A percentile compares a stretch with the other conserved stretches of the same genome.
Evolutionary conservation across 2,329 filamentous ascomycete genomes (phyloP).

Genomic region (Herpomyces periplanetae): DNA sequence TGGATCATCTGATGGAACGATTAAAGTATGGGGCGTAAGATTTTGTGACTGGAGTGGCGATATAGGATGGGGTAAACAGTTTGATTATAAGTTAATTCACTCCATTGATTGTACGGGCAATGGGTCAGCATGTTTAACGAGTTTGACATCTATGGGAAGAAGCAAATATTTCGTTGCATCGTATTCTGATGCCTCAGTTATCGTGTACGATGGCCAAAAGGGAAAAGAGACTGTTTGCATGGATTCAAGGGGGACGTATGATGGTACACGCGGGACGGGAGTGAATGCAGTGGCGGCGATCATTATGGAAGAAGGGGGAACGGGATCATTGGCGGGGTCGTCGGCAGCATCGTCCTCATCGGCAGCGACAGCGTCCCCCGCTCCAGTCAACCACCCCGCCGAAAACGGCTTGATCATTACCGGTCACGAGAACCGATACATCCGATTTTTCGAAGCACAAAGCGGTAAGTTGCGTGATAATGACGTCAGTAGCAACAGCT

Average conservation of each 20-base stretch:
- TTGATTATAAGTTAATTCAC: conserved; percentile 56
- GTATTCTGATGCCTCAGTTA: conserved; percentile 53
- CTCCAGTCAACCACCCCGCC: too few relatives aligned
- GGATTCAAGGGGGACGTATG: conserved; percentile 75
- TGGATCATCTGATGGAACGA: conserved; percentile 54
- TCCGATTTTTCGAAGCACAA: conserved; percentile 91
- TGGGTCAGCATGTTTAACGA: conserved; percentile 41
- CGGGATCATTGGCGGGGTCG: conserved; percentile 13
- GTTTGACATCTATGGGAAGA: conserved; percentile 54
- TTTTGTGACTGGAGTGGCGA: too few relatives aligned
- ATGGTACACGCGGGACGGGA: conserved; percentile 38
- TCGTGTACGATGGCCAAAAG: conserved; percentile 66
- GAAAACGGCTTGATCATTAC: conserved; percentile 81
- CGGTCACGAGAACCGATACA: conserved; percentile 79
- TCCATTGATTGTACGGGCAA: conserved; percentile 30
- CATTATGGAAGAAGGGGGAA: conserved; percentile 32
- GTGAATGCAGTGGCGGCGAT: conserved; percentile 75
- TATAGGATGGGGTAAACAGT: conserved; percentile 43
- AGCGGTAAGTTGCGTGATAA: conserved; percentile 75
- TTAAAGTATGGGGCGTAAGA: conserved; percentile 89
- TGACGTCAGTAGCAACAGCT: too few relatives aligned
- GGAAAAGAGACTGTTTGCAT: conserved; percentile 72
- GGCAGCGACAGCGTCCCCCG: too few relatives aligned
- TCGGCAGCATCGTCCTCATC: conserved; percentile 44
- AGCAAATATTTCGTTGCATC: conserved; percentile 75